Conservation (phyloP, 257 asterid species). For the Scutellaria baicalensis region DNA sequence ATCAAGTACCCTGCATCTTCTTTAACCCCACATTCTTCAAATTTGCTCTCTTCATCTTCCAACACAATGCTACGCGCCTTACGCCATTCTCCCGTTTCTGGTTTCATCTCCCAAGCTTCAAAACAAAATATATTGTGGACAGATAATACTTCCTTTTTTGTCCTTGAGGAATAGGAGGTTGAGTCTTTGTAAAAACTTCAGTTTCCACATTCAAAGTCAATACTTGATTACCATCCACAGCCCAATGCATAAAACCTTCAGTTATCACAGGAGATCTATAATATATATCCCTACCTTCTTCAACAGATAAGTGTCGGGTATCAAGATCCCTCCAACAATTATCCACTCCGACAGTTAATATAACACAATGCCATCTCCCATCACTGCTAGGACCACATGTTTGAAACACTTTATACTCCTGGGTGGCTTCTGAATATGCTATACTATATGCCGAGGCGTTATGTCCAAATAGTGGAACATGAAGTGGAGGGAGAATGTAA, state of each 20-base stretch:
- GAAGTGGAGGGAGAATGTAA: background rate
- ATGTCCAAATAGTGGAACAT: background rate
- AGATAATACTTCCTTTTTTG: too few species aligned
- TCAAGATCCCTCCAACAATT: background rate
- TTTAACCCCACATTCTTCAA: too few species aligned
- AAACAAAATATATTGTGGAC: too few species aligned
- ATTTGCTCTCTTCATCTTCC: too few species aligned
- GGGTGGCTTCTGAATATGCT: background rate
- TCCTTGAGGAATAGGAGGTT: too few species aligned
- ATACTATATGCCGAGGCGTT: background rate
- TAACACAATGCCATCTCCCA: background rate
- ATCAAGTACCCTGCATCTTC: too few species aligned
- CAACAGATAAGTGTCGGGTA: background rate
- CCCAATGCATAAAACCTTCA: slow-evolving; percentile 3
- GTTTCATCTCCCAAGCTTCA: too few species aligned
- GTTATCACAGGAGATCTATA: background rate
- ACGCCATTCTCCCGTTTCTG: too few species aligned
- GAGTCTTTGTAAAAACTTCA: background rate
- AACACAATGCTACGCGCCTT: too few species aligned
- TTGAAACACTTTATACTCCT: background rate
- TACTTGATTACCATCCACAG: background rate
- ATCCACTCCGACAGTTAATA: background rate
- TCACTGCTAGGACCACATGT: background rate
- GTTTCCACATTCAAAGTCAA: background rate
- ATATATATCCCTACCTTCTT: background rate